Evolutionary conservation across 2,329 filamentous ascomycete genomes (phyloP), one percentile per base, ranked within the genome.

Genomic region (Fusarium acutatum): DNA sequence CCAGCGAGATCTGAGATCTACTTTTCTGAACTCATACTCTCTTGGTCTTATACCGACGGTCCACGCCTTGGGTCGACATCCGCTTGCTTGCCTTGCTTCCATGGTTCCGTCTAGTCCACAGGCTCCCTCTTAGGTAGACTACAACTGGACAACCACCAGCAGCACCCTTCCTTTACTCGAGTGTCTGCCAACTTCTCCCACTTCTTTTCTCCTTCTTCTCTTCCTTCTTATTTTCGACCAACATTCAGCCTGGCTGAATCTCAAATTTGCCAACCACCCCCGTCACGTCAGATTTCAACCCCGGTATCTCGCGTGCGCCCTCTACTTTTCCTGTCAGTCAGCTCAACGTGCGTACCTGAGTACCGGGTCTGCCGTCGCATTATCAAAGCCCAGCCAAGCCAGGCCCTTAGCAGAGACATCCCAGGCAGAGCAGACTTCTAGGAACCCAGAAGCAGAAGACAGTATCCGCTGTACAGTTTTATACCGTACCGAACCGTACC

Each of bases 361-460:
- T 69, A 50, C 71, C 67, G 71, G 71, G 62, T 60, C 71, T 67
- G 71, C 71, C 67, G 67, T 68, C 71, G 59, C 67, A 70, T 72
- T 57, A 59, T 40, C 60, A 59, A 46, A 50, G 37, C 53, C 65
- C 49, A 64, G 67, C 32, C 41, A 46, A 63, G 56, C 46, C 53
- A 63, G 52, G 56, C 59, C 63, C 24, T 53, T 38, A 53, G 50
- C 60, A 70, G 43, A 50, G 26, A 68, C 28, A 66, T 34, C 24
- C 44, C 43, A 37, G 59, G 32, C 60, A 41, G 43, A 32, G 38
- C 35, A 67, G 40, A 53, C 47, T 35, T 24, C 30, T 40, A 35
- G 34, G 69, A 72, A 54, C 69, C 28, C 14, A 54, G 54, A 58
- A 34, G 30, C 53, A 56, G 38, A 58, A 30, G n/a, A 35, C 38